A percentile compares a stretch with the other conserved stretches of the same genome.
phyloP scores from a whole-genome alignment of 371 early-diverging fungal species.

The Batkoa obscura region DNA sequence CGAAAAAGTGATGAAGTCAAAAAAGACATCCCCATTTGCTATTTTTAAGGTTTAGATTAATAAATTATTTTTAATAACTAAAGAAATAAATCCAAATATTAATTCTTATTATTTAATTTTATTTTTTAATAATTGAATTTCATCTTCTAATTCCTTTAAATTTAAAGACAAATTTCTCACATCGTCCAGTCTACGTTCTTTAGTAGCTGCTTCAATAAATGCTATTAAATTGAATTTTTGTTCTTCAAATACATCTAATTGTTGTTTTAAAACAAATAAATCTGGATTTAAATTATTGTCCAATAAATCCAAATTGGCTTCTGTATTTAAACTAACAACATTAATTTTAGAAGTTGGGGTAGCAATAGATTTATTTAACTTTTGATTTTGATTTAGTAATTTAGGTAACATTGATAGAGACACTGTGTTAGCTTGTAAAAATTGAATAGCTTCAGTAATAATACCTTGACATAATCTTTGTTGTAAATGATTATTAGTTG shows the following conservation, averaged over 20 bases:
- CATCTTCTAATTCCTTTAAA: slow-evolving; percentile 47
- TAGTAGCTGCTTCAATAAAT: slow-evolving; percentile 50
- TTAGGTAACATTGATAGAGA: slow-evolving; percentile 1
- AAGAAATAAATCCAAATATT: too few species aligned
- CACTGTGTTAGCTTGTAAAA: slow-evolving; percentile 2
- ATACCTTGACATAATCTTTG: not conserved
- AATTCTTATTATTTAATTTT: too few species aligned
- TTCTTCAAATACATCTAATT: slow-evolving; percentile 45
- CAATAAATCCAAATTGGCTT: slow-evolving; percentile 3
- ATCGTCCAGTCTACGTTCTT: slow-evolving; percentile 64
- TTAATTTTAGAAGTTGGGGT: not conserved
- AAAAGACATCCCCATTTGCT: too few species aligned
- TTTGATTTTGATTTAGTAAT: not conserved
- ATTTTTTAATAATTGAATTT: slow-evolving; percentile 22
- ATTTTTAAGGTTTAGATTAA: too few species aligned
- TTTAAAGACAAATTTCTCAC: slow-evolving; percentile 46
- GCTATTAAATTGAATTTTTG: slow-evolving; percentile 42
- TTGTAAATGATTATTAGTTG: not conserved
- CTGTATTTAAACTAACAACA: not conserved
- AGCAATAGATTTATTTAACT: too few species aligned
- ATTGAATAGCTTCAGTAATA: not conserved
- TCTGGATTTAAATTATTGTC: too few species aligned
- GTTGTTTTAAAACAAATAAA: not conserved
- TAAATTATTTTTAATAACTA: too few species aligned
- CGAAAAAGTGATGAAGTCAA: too few species aligned